These are phyloP conservation scores for Ceratobasidium sp. DNA, from an alignment of 1,284 basidiomycete genomes.

Conservation along the genomic window DNA sequence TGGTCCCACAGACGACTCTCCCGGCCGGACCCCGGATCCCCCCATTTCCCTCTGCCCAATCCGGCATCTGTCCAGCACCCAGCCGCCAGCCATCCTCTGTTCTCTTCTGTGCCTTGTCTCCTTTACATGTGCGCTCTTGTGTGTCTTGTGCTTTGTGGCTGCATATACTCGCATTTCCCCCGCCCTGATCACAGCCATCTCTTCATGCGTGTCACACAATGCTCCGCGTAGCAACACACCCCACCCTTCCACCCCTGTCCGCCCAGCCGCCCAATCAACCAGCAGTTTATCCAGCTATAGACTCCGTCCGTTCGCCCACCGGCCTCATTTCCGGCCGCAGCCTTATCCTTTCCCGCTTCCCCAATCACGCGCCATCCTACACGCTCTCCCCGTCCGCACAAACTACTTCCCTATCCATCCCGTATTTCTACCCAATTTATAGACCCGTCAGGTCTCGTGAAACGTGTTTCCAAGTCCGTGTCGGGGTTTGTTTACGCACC, in stretches of 20 bases:
- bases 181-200: background rate
- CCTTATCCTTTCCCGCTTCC: no score
- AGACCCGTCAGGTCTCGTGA: no score
- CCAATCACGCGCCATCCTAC: background rate
- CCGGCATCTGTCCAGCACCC: constrained; percentile 18
- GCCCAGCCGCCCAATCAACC: no score
- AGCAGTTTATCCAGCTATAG: background rate
- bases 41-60: constrained; percentile 4
- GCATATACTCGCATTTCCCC: no score
- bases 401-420: no score
- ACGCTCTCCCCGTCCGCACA: no score
- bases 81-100: no score
- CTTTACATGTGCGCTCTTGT: background rate
- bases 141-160: no score
- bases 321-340: background rate
- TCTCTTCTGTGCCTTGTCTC: constrained; percentile 9
- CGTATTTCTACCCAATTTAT: no score
- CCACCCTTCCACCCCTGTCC: background rate
- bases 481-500: constrained; percentile 22
- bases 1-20: constrained; percentile 14
- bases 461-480: background rate
- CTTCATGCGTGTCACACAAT: background rate
- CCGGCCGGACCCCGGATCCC: constrained; percentile 12
- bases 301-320: background rate
- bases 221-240: background rate